Base-by-base conservation (phyloP, 495 filamentous ascomycete species). In the Xylaria nigripes region DNA sequence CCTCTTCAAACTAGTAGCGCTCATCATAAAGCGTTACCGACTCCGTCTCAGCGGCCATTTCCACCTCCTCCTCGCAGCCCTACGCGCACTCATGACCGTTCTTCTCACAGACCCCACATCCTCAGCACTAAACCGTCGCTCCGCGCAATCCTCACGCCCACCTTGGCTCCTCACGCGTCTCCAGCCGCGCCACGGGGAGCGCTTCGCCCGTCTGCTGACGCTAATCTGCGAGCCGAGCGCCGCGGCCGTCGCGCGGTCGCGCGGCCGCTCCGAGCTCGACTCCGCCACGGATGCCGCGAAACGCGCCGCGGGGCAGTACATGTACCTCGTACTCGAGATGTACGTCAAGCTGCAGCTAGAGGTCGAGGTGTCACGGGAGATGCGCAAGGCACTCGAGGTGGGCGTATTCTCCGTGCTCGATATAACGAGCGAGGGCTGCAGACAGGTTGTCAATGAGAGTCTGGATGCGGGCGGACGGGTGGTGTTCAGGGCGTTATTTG, bases 141-240 rank as follows among this genome's bases (percentile, higher is more conserved):
- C 71, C 60, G 57, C 74, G 58, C 42, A 7, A 8, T 50, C 56
- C 10, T 41, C 29, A 16, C 41, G 47, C 19, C 63, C 54, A 15
- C 63, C 57, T n/a, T 64, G 63, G 65, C 61, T 69, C 1, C 41
- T 58, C 16, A 45, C 50, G 51, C 73, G 55, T 45, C 51, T 69
- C 27, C 50, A 70, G 10, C 70, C 78, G 29, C 65, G 67, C 1
- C 78, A 89, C 51, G 85, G 85, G 4, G 70, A 75, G 38, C 72
- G 76, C 24, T 89, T 83, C 66, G 74, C 86, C 6, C 81, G 88
- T 5, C 76, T 94, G 23, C 72, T 96, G 27, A 86, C 82, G 6
- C 76, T 86, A 3, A 78, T 95, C 49, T 90, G 86, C 66, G 85
- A 91, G 50, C 90, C 90, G 13, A 86, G 83, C 13, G 80, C 81